Evolutionary conservation across 2,329 filamentous ascomycete genomes (phyloP), one percentile per base, ranked within the genome.

Genomic region (Fusarium pilosicola): DNA sequence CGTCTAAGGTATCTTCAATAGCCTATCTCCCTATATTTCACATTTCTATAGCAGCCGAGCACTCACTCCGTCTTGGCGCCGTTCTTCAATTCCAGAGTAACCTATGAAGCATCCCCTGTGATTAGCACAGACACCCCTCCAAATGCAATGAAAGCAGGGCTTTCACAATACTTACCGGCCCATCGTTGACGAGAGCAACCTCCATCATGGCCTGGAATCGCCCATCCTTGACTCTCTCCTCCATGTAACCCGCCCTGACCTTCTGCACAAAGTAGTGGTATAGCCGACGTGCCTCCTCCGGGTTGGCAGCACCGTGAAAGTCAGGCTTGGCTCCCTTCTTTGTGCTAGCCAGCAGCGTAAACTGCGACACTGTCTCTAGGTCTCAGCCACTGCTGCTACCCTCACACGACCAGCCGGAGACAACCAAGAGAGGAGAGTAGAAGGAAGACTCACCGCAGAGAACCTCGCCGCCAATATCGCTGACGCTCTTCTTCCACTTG

Each of bases 181-280:
- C 91, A 76, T 98, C 96, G 76, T 98, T 98, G 56, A 98, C 91
- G 36, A 98, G 84, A 55, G 93, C 93, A 66, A 99, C 96, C 79
- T 98, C 93, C 96, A 99, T 99, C 95, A 97, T 98, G 56, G 96
- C 96, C 80, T 97, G 96, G 82, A 99, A 99, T 36, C 96, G 91
- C n/a, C 97, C 96, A 80, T 99, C 92, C 81, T 97, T 95, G 66
- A 99, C 95, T 73, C 88, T 91, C 14, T 94, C 93, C 12, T 88
- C 82, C 10, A 85, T 82, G 81, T 98, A 97, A 6, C 90, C 87
- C 61, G 91, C 87, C 76, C 91, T 88, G 46, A 98, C 90, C 76
- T 93, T 93, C 57, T 89, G 85, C 76, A 95, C 90, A 84, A 99
- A 98, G 79, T 92, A 87, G 62, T 95, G 90, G 80, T 98, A 99